Conservation (phyloP, 768 basidiomycete species). For the Tephrocybe rancida region DNA sequence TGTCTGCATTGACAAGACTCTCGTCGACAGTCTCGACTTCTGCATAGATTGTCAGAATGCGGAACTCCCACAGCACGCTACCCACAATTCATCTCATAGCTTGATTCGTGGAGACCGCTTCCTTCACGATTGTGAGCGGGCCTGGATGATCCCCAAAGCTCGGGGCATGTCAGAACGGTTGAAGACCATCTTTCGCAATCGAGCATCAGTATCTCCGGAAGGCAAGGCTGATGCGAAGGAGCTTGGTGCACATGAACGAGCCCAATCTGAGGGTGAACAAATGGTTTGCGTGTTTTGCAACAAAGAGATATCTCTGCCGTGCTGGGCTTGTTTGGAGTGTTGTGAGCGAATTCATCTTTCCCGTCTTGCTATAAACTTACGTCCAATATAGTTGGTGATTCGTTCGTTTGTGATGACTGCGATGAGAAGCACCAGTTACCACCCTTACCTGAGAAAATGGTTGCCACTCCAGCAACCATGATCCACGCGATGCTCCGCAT, state of each 20-base stretch:
- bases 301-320: background rate
- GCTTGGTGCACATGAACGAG: background rate
- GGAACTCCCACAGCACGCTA: background rate
- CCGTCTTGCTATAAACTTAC: background rate
- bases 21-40: slow-evolving; percentile 1
- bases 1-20: slow-evolving; percentile 2
- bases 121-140: background rate
- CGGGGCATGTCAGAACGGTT: slow-evolving; percentile 3
- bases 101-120: background rate
- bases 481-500: background rate
- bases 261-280: background rate
- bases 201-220: background rate
- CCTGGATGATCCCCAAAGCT: slow-evolving; percentile 2
- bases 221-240: background rate
- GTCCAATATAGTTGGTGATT: background rate
- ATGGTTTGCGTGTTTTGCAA: background rate
- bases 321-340: slow-evolving; percentile 2
- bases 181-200: background rate
- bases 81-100: slow-evolving; percentile 4
- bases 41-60: background rate
- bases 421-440: background rate
- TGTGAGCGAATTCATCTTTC: background rate
- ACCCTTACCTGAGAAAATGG: background rate
- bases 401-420: slow-evolving; percentile 4
- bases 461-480: background rate